phyloP scores from a whole-genome alignment of 1,284 basidiomycete species.

The Cronartium quercuum region DNA sequence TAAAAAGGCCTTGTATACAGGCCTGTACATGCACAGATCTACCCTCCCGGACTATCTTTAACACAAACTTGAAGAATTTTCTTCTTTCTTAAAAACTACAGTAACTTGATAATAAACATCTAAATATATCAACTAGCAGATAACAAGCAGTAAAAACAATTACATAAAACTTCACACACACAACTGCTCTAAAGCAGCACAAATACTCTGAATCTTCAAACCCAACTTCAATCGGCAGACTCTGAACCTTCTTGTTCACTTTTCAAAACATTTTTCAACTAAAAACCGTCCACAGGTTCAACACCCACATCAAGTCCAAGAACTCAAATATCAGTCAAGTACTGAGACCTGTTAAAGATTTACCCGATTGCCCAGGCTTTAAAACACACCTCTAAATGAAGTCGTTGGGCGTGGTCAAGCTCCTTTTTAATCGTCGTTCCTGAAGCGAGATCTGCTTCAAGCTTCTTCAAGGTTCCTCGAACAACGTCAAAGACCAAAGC shows the following conservation, averaged over 20 bases:
- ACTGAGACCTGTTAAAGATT: not conserved
- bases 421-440: constrained; percentile 17
- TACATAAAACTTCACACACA: too few relatives aligned
- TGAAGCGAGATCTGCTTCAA: not conserved
- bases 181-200: too few relatives aligned
- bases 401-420: constrained; percentile 15
- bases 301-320: not conserved
- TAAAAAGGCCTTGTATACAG: too few relatives aligned
- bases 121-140: not conserved
- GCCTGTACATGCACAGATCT: too few relatives aligned
- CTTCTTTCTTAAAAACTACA: not conserved
- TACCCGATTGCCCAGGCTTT: not conserved
- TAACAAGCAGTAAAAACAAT: too few relatives aligned
- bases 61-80: too few relatives aligned
- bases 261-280: not conserved
- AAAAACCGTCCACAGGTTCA: not conserved
- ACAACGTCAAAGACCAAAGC: not conserved
- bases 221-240: not conserved
- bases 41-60: too few relatives aligned
- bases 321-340: not conserved
- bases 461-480: not conserved
- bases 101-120: not conserved
- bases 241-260: not conserved
- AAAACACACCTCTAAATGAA: not conserved
- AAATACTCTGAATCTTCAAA: not conserved